A percentile compares a stretch with the other conserved stretches of the same genome.
Conservation (phyloP, 2,329 filamentous ascomycete species). For the Trichoderma atrobrunneum region DNA sequence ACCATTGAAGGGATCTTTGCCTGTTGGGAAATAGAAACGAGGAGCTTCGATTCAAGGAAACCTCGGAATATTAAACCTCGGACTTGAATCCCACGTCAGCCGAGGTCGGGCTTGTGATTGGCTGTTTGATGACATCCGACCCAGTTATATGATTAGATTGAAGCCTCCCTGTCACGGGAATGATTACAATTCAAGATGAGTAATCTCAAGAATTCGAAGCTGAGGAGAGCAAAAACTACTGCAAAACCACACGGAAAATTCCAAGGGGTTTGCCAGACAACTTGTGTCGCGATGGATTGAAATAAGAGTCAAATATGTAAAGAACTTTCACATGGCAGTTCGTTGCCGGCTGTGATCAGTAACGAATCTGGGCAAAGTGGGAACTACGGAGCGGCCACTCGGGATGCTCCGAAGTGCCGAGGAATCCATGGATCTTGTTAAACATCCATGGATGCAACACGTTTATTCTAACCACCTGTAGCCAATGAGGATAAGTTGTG, state of each 20-base stretch:
- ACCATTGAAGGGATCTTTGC: background rate
- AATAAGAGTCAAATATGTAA: background rate
- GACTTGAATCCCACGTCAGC: background rate
- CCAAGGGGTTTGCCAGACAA: background rate
- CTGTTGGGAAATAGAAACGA: conserved; percentile 9
- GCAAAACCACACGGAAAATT: background rate
- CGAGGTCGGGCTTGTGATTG: background rate
- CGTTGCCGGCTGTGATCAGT: background rate
- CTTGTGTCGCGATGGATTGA: background rate
- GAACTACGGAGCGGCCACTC: background rate
- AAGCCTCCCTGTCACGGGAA: background rate
- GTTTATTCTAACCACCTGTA: background rate
- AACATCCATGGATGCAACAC: background rate
- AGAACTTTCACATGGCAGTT: background rate
- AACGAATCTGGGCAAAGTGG: background rate
- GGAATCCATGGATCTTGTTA: background rate
- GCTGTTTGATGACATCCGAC: background rate
- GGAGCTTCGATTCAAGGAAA: background rate
- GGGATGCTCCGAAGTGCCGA: background rate
- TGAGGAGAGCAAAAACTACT: background rate
- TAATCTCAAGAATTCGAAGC: background rate
- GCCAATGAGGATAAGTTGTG: background rate
- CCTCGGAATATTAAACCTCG: conserved; percentile 15
- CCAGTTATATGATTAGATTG: background rate
- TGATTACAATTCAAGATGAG: background rate